Base-by-base conservation (phyloP, 352 stramenopile genomes). In the Saprolegnia diclina region DNA sequence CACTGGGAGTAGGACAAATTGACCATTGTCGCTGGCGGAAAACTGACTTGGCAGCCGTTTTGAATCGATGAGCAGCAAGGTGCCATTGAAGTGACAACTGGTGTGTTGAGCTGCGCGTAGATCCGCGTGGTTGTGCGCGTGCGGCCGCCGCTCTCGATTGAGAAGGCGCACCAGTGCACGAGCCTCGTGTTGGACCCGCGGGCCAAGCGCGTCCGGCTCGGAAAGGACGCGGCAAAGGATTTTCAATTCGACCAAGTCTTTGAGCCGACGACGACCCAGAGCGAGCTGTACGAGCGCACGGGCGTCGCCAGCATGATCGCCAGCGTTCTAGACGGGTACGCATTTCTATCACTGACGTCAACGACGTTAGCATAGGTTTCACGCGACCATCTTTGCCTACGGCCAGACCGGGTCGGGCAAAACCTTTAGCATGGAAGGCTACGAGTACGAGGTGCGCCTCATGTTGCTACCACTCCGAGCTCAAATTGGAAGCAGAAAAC, bases 371-470 rank as follows among this genome's bases (percentile, higher is more conserved):
- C 6, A 1, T 56, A 67, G 61, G n/a, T 69, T 69, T 29, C 75
- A 86, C 67, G 75, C 76, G 14, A 86, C 79, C 13, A 77, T 86
- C 44, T 86, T 86, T 56, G 79, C 79, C 0, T 86, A 86, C 53
- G 79, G 78, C 48, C 79, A 85, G 71, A 86, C 79, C 9, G 79
- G 79, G 9, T 86, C 79, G 0, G 79, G 79, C 22, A 86, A 86
- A 59, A 86, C 79, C n/a, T 86, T 80, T 63, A 83, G 76, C 9
- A 86, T 86, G 79, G 79, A 86, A 54, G 79, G 79, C 22, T 83
- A 80, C 69, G 76, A 86, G 53, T 86, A 86, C 65, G 79, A 86
- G 71, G 79, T 81, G 48, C 18, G 3, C 0, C 0, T 19, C 63
- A 56, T 4, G 22, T 7, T 1, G 18, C 24, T 2, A 56, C 7